Evolutionary conservation across 345 rosid genomes (phyloP).

Genomic region (Syzygium oleosum): DNA sequence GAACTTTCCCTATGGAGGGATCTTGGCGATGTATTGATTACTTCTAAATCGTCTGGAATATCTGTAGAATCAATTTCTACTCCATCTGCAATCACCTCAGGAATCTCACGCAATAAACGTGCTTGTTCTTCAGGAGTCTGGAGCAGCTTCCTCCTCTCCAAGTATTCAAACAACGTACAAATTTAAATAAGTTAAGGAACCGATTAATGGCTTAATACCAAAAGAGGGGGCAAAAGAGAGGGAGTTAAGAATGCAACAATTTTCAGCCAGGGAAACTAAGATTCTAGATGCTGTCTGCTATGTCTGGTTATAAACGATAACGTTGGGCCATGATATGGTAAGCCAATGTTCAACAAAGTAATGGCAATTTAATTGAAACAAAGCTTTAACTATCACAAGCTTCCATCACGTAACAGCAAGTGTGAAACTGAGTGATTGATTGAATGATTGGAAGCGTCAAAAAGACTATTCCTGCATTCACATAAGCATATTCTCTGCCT

Average conservation of each 20-base stretch:
- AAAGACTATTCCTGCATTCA: not conserved
- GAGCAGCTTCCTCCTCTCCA: constrained; percentile 68
- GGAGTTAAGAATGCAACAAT: not conserved
- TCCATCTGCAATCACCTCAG: constrained; percentile 57
- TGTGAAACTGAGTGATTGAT: not conserved
- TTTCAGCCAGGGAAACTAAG: not conserved
- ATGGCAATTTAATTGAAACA: not conserved
- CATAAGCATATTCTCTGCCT: not conserved
- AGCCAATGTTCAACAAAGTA: not conserved
- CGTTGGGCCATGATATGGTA: not conserved
- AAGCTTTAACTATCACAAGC: not conserved
- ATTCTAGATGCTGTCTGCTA: not conserved
- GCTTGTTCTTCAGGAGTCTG: constrained; percentile 55
- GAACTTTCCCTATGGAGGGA: constrained; percentile 14
- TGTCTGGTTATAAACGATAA: not conserved
- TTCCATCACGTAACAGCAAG: not conserved
- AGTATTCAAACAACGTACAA: constrained; percentile 55
- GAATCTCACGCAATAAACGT: constrained; percentile 52
- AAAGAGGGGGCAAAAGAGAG: not conserved
- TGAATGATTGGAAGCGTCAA: not conserved
- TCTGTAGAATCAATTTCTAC: constrained; percentile 26
- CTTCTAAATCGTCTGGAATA: constrained; percentile 16
- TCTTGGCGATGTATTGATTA: constrained; percentile 12
- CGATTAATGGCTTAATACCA: not conserved
- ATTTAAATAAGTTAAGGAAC: constrained; percentile 47